Base-by-base conservation (phyloP, 805 yeast species). In the Candida alai region DNA sequence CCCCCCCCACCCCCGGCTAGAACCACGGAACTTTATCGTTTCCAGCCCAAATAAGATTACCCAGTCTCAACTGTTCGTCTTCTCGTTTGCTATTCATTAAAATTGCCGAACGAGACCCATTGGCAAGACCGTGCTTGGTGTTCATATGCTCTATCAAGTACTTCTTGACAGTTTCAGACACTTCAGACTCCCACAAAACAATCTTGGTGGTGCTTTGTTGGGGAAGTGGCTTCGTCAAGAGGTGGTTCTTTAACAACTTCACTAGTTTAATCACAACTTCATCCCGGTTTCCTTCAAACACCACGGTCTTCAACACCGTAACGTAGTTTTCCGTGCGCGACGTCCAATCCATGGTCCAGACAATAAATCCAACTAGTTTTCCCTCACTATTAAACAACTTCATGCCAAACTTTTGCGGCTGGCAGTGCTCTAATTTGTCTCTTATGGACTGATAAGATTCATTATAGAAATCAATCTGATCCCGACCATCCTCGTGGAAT, bases 1-100 rank as follows among this genome's bases (percentile, higher is more conserved):
- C n/a, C n/a, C n/a, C n/a, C n/a, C n/a, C n/a, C n/a, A n/a, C n/a
- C 11, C 6, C 11, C 6, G 13, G 21, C 40, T 44, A 66, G 41
- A 65, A 65, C 73, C 73, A 66, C 7, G 70, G 61, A 24, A 66
- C 44, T 43, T 66, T 66, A 34, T 51, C 60, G 41, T 66, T 66
- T 30, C 57, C 57, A 37, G 62, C 71, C 73, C 73, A 66, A 8
- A 63, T 41, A 15, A 63, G 35, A 2, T 54, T 40, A 2, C 64
- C 62, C 5, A 28, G 36, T 21, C 35, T 24, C 30, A 64, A 42
- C 28, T 44, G 37, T 5, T 42, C 30, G 26, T 62, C 52, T n/a
- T 62, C 65, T 1, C 27, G 36, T 4, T 36, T 41, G 28, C 51
- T 47, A 36, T 52, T 46, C 35, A 59, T 45, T 30, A 54, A 48